phyloP scores from a whole-genome alignment of 148 eudicot species.

The Cornus florida region DNA sequence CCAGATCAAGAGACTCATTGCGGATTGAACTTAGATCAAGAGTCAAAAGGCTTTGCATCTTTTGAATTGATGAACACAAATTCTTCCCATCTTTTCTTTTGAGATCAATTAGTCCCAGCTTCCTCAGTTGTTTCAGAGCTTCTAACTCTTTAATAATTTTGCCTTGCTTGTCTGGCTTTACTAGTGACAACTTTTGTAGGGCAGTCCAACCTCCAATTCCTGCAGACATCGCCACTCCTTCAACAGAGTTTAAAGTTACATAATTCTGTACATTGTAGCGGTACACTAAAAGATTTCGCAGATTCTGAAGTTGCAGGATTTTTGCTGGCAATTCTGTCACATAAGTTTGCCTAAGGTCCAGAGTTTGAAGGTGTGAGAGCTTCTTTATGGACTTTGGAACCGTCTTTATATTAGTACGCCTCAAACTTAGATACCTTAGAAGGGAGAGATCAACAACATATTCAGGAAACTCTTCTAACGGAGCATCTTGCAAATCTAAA shows the following conservation, averaged over 20 bases:
- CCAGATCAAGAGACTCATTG: conserved; percentile 18
- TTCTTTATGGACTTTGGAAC: conserved; percentile 33
- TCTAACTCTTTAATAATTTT: conserved; percentile 8
- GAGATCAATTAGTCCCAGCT: conserved; percentile 22
- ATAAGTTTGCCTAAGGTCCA: conserved; percentile 32
- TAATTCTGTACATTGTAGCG: neutral
- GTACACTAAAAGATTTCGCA: conserved; percentile 15
- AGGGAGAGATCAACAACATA: conserved; percentile 15
- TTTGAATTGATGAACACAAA: conserved; percentile 27
- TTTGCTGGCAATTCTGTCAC: conserved; percentile 11
- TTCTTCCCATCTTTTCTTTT: conserved; percentile 10
- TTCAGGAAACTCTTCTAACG: conserved; percentile 20
- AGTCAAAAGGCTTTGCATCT: conserved; percentile 15
- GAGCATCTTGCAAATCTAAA: conserved; percentile 26
- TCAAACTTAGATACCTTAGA: conserved; percentile 33
- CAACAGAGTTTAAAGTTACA: neutral
- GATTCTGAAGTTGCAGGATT: conserved; percentile 1
- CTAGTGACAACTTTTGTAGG: conserved; percentile 24
- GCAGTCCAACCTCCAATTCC: conserved; percentile 6
- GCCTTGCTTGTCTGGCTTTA: conserved; percentile 1
- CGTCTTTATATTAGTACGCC: conserved; percentile 16
- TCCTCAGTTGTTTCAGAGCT: conserved; percentile 16
- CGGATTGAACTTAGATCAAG: conserved; percentile 15
- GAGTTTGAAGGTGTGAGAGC: conserved; percentile 29
- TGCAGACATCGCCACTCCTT: conserved; percentile 4